phyloP scores from a whole-genome alignment of 192 early-diverging fungal species.

The Linnemannia hyalina region DNA sequence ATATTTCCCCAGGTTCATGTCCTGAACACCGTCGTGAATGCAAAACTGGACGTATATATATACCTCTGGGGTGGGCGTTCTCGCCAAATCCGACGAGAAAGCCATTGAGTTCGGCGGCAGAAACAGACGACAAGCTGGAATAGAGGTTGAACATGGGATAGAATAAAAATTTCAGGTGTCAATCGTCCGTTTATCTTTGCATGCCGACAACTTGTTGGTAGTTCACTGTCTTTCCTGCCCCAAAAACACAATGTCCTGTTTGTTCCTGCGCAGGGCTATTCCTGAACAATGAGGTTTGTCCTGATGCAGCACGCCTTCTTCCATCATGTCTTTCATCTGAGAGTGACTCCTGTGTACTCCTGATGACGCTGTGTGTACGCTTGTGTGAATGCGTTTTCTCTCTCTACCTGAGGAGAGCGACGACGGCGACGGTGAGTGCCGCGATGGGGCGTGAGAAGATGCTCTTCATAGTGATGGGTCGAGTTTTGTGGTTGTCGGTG shows the following conservation, averaged over 20 bases:
- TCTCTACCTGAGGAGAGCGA: constrained; percentile 34
- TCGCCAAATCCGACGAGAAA: constrained; percentile 20
- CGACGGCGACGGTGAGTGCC: constrained; percentile 10
- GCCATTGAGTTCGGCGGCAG: constrained; percentile 36
- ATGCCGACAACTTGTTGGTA: neutral
- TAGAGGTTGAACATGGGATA: neutral
- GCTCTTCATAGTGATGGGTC: constrained; percentile 23
- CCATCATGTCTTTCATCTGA: neutral
- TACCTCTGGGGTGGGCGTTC: constrained; percentile 38
- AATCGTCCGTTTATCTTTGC: neutral
- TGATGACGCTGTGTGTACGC: neutral
- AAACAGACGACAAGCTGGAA: constrained; percentile 27
- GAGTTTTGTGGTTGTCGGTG: neutral
- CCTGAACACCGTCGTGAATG: neutral
- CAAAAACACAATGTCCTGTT: no score
- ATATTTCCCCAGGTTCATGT: neutral
- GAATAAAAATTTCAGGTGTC: neutral
- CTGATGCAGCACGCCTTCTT: neutral
- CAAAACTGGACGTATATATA: neutral
- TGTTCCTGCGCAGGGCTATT: neutral
- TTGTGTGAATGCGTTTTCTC: neutral
- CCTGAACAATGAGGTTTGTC: neutral
- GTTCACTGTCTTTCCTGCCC: neutral
- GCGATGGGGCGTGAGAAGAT: constrained; percentile 14
- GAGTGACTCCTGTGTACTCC: neutral